Percentiles rank a stretch among this genome's conserved stretches.
Conservation (phyloP, 2,329 filamentous ascomycete species). For the Arthrobotrys pseudoclavata region DNA sequence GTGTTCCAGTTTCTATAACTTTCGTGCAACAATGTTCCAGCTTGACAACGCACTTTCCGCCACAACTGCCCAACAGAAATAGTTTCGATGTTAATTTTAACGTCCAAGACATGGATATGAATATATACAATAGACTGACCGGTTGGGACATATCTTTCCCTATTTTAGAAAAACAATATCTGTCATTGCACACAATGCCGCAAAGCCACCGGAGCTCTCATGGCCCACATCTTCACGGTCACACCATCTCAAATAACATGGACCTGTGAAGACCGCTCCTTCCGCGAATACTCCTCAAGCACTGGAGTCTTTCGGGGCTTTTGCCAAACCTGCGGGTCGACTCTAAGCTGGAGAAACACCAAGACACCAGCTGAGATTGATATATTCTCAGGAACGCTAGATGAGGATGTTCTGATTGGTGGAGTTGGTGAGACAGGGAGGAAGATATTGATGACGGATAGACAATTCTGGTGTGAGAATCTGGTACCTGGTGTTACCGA, state of each 20-base stretch:
- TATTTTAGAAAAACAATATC: slow-evolving; percentile 66
- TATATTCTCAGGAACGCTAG: slow-evolving; percentile 60
- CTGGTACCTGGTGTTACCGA: slow-evolving; percentile 71
- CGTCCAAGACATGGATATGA: background rate
- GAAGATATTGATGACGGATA: slow-evolving; percentile 66
- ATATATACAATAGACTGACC: background rate
- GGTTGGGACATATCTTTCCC: background rate
- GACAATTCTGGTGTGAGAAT: slow-evolving; percentile 68
- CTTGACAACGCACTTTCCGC: background rate
- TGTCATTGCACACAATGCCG: slow-evolving; percentile 73
- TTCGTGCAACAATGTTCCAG: background rate
- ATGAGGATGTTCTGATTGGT: slow-evolving; percentile 62
- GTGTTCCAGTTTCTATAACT: background rate
- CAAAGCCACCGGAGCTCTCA: slow-evolving; percentile 69
- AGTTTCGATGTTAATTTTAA: background rate
- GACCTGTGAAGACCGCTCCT: slow-evolving; percentile 63
- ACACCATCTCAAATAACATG: slow-evolving; percentile 66
- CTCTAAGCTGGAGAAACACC: slow-evolving; percentile 68
- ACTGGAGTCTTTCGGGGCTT: slow-evolving; percentile 68
- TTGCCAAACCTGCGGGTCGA: slow-evolving; percentile 69
- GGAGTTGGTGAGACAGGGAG: slow-evolving; percentile 65
- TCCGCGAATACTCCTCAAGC: slow-evolving; percentile 67
- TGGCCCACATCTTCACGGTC: slow-evolving; percentile 67
- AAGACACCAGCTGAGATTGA: slow-evolving; percentile 52
- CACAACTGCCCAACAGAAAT: background rate